These are phyloP conservation scores for Asterophora parasitica DNA, from an alignment of 768 basidiomycete species.

Conservation along the genomic window DNA sequence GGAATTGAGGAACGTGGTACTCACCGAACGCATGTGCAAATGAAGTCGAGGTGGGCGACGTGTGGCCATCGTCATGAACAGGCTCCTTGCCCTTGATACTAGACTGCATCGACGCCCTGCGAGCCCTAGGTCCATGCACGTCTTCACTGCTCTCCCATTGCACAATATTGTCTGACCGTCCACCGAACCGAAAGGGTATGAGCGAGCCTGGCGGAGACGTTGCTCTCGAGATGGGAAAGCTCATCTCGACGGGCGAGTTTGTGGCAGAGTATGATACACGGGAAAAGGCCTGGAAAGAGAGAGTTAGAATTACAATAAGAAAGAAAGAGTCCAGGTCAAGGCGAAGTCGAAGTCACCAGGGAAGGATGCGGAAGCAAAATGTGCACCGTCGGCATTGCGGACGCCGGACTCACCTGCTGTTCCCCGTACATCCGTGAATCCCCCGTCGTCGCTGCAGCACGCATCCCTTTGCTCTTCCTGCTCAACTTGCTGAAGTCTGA, in stretches of 20 bases:
- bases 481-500: not conserved
- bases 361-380: constrained; percentile 14
- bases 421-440: constrained; percentile 10
- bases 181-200: constrained; percentile 20
- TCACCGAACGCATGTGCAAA: constrained; percentile 15
- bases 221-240: constrained; percentile 20
- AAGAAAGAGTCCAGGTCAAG: constrained; percentile 4
- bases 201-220: constrained; percentile 22
- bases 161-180: constrained; percentile 14
- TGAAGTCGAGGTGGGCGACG: constrained; percentile 16
- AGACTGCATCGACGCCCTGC: constrained; percentile 20
- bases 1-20: constrained; percentile 8
- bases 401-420: constrained; percentile 13
- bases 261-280: constrained; percentile 17
- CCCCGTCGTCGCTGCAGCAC: constrained; percentile 4
- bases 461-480: constrained; percentile 3
- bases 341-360: constrained; percentile 12
- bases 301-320: constrained; percentile 8
- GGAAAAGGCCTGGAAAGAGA: constrained; percentile 11
- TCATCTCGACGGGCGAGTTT: constrained; percentile 14
- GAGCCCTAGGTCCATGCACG: constrained; percentile 17
- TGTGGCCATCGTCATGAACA: constrained; percentile 14
- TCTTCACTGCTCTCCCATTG: constrained; percentile 14
- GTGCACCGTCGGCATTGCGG: constrained; percentile 14
- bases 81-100: constrained; percentile 31